Percentiles rank a stretch among this genome's conserved stretches.
These are phyloP conservation scores for Aspergillus affinis DNA, from an alignment of 495 filamentous ascomycete genomes.

Conservation along the genomic window DNA sequence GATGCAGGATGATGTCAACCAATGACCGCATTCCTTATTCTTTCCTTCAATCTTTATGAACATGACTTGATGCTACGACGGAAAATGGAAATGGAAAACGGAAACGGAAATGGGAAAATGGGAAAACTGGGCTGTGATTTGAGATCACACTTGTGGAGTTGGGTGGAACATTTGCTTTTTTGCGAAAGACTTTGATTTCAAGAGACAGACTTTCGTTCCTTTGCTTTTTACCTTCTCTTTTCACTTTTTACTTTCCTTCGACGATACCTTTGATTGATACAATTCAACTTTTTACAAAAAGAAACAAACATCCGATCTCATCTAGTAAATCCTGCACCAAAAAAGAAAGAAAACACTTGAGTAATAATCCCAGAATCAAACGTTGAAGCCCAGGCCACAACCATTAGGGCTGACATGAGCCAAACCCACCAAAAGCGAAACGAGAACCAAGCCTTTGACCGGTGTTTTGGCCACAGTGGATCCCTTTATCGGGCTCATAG, in stretches of 20 bases:
- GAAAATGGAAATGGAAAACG: not conserved
- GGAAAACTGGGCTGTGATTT: not conserved
- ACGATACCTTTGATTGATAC: not conserved
- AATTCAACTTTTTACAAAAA: not conserved
- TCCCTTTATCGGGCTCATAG: too few species aligned
- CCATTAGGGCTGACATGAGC: too few species aligned
- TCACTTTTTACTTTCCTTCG: not conserved
- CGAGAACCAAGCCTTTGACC: too few species aligned
- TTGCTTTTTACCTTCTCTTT: not conserved
- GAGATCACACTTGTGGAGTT: not conserved
- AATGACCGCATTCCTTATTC: not conserved
- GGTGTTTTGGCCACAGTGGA: too few species aligned
- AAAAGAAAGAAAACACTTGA: not conserved
- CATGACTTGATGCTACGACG: not conserved
- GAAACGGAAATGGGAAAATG: not conserved
- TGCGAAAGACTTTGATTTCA: not conserved
- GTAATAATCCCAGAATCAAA: too few species aligned
- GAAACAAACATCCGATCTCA: too few species aligned
- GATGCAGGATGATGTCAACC: not conserved
- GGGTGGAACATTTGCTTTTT: not conserved
- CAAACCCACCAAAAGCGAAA: too few species aligned
- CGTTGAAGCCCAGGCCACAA: too few species aligned
- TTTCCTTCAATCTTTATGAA: too few species aligned
- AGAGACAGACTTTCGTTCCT: not conserved
- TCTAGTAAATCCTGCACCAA: not conserved